A percentile compares a stretch with the other conserved stretches of the same genome.
These are phyloP conservation scores for Styphnolobium japonicum DNA, from an alignment of 306 rosid genomes.

Conservation along the genomic window DNA sequence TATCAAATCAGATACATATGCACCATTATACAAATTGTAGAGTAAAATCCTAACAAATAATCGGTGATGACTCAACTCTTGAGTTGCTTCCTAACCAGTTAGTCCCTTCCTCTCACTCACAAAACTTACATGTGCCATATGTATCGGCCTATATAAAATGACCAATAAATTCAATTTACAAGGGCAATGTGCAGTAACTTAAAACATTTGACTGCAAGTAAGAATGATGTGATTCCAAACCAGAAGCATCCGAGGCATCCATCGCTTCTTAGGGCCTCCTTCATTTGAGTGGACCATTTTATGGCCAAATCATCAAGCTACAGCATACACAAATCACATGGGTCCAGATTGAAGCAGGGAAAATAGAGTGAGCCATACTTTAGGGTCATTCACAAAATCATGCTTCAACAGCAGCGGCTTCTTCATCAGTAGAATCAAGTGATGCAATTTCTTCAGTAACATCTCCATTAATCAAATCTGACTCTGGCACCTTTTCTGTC, in stretches of 20 bases:
- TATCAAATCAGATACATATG: not conserved
- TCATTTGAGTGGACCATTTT: conserved; percentile 15
- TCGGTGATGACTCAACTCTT: not conserved
- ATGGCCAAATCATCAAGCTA: conserved; percentile 4
- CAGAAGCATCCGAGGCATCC: conserved; percentile 9
- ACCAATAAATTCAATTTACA: conserved; percentile 31
- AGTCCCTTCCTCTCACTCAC: conserved; percentile 21
- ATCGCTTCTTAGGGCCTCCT: not conserved
- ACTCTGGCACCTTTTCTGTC: conserved; percentile 32
- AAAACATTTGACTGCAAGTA: not conserved
- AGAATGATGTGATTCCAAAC: conserved; percentile 19
- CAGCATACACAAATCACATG: conserved; percentile 2
- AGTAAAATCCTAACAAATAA: conserved; percentile 20
- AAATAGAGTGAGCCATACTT: conserved; percentile 9
- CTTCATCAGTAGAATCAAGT: conserved; percentile 71
- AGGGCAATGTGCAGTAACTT: not conserved
- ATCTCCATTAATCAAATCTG: conserved; percentile 31
- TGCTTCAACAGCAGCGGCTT: conserved; percentile 45
- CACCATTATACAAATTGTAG: conserved; percentile 23
- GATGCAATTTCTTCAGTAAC: conserved; percentile 44
- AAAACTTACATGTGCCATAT: conserved; percentile 31
- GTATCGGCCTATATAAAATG: conserved; percentile 28
- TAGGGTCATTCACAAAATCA: conserved; percentile 25
- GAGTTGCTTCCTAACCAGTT: conserved; percentile 7
- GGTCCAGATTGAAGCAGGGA: conserved; percentile 1